A percentile compares a stretch with the other conserved stretches of the same genome.
Evolutionary conservation across 1,284 basidiomycete species (phyloP).

Genomic region (Ustilago esculenta): DNA sequence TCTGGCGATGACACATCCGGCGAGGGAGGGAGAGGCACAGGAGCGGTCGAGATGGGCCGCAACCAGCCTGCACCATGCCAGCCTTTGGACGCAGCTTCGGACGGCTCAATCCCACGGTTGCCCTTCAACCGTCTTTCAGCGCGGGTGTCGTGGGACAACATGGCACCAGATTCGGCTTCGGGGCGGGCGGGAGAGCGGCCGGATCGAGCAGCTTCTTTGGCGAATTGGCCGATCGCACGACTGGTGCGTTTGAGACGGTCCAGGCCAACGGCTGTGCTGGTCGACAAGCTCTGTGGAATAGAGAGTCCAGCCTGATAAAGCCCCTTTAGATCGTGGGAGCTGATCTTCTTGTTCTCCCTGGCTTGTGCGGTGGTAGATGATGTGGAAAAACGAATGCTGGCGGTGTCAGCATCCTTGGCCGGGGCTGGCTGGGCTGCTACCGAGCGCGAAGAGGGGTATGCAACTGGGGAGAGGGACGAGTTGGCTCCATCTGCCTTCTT

Average conservation of each 20-base stretch:
- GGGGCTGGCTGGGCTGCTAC: background rate
- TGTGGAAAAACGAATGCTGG: conserved; percentile 14
- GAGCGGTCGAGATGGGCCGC: conserved; percentile 28
- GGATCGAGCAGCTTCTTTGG: conserved; percentile 22
- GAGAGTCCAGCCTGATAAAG: conserved; percentile 34
- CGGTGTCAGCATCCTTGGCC: conserved; percentile 4
- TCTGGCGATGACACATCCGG: conserved; percentile 7
- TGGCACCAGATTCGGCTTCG: conserved; percentile 5
- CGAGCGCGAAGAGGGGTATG: no score
- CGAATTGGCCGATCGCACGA: conserved; percentile 31
- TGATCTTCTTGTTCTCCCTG: conserved; percentile 14
- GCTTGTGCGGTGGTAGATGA: conserved; percentile 1
- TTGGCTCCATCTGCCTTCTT: background rate
- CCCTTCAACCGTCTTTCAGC: conserved; percentile 26
- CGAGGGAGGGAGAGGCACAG: conserved; percentile 19
- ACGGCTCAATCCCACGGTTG: conserved; percentile 35
- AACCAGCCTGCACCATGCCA: conserved; percentile 50
- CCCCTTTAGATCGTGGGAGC: conserved; percentile 34
- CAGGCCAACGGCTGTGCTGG: conserved; percentile 33
- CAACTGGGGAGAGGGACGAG: conserved; percentile 2
- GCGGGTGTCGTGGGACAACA: conserved; percentile 10
- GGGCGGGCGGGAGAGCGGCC: conserved; percentile 14
- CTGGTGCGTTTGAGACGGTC: conserved; percentile 36
- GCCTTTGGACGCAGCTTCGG: conserved; percentile 40
- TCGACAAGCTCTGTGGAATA: conserved; percentile 33